Conservation (phyloP, 768 basidiomycete species). For the Boletus speciosus region DNA sequence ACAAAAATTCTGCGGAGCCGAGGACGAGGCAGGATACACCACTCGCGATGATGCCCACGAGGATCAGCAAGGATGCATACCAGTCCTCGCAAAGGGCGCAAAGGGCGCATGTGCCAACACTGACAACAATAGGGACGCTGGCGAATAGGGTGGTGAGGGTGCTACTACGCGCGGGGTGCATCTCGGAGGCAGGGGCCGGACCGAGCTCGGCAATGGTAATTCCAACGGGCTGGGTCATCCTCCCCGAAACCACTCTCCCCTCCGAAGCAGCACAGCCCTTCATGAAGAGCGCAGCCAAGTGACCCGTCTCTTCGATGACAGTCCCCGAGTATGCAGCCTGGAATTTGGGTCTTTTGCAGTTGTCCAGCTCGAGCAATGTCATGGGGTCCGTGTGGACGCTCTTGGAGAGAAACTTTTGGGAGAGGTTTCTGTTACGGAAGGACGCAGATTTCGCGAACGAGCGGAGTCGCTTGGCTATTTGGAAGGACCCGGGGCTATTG, state of each 20-base stretch:
- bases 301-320: conserved; percentile 44
- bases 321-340: conserved; percentile 67
- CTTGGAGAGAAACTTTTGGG: conserved; percentile 7
- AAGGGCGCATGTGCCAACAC: conserved; percentile 18
- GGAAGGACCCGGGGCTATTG: conserved; percentile 33
- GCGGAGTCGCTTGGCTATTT: conserved; percentile 22
- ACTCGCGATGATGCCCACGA: conserved; percentile 30
- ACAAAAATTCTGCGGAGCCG: conserved; percentile 22
- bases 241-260: conserved; percentile 9
- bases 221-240: conserved; percentile 8
- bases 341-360: conserved; percentile 53
- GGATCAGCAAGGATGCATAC: conserved; percentile 28
- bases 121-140: conserved; percentile 19
- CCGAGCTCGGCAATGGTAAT: conserved; percentile 11
- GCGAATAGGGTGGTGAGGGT: conserved; percentile 9
- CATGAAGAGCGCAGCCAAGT: conserved; percentile 50
- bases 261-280: conserved; percentile 11
- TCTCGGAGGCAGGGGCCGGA: conserved; percentile 7
- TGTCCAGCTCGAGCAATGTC: conserved; percentile 14
- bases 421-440: not conserved
- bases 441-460: conserved; percentile 16
- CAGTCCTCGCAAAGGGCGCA: conserved; percentile 24
- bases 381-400: conserved; percentile 17
- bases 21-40: conserved; percentile 26
- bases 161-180: not conserved